Percentiles rank a stretch among this genome's conserved stretches.
Evolutionary conservation across 352 stramenopile genomes (phyloP).

Genomic region (Globisporangium yorkense): DNA sequence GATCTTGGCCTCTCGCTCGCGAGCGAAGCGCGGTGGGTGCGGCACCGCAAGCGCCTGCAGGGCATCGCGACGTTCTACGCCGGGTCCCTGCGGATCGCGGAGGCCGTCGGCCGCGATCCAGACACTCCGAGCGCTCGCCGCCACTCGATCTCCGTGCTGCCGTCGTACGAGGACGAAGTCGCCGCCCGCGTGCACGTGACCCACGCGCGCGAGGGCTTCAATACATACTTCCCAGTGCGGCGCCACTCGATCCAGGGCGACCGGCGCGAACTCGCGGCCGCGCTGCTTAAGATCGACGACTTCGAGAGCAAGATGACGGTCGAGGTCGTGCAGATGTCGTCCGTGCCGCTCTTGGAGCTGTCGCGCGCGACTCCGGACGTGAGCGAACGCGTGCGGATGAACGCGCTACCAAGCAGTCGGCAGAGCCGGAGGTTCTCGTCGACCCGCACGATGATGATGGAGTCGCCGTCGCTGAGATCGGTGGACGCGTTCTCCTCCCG

Average conservation of each 20-base stretch:
- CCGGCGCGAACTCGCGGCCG: constrained; percentile 13
- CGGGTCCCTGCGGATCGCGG: constrained; percentile 17
- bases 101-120: constrained; percentile 10
- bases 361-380: background rate
- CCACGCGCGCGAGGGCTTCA: constrained; percentile 1
- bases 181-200: background rate
- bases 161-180: constrained; percentile 16
- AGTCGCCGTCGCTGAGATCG: background rate
- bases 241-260: constrained; percentile 33
- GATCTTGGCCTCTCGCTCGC: constrained; percentile 13
- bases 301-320: constrained; percentile 7
- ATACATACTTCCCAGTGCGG: constrained; percentile 8
- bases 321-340: constrained; percentile 1
- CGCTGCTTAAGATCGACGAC: constrained; percentile 13
- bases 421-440: constrained; percentile 1
- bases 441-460: background rate
- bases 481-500: background rate
- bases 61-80: constrained; percentile 31
- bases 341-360: background rate
- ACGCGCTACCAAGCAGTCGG: background rate
- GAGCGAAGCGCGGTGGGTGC: constrained; percentile 31
- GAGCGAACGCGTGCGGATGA: constrained; percentile 1
- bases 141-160: constrained; percentile 22
- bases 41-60: constrained; percentile 34
- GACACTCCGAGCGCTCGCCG: constrained; percentile 12